phyloP scores from a whole-genome alignment of 139 green algal genomes.

The Pycnococcus provasolii region DNA sequence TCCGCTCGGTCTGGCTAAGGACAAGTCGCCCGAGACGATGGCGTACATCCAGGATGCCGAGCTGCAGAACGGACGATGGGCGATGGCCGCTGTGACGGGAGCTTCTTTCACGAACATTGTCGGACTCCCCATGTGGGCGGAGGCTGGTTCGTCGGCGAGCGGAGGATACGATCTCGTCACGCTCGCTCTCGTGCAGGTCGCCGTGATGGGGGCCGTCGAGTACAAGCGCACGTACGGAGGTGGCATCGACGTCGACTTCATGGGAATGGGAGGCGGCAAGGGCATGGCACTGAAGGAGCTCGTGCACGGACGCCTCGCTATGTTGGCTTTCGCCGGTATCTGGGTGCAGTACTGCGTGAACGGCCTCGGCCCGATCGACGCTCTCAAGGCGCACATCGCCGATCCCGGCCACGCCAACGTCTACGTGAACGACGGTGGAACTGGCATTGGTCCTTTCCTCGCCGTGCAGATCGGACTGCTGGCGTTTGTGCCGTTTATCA shows the following conservation, averaged over 20 bases:
- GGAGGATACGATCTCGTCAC: constrained; percentile 4
- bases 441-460: neutral
- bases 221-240: constrained; percentile 14
- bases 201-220: constrained; percentile 30
- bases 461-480: too few species aligned
- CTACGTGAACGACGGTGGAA: neutral
- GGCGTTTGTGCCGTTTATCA: too few species aligned
- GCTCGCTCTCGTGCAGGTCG: constrained; percentile 21
- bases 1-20: constrained; percentile 53
- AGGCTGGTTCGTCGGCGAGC: constrained; percentile 13
- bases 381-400: constrained; percentile 28
- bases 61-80: constrained; percentile 33
- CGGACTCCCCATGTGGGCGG: constrained; percentile 15
- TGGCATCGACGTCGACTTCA: neutral
- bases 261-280: constrained; percentile 2
- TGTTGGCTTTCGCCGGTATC: constrained; percentile 17
- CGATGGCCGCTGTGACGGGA: constrained; percentile 8
- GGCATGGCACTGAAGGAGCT: constrained; percentile 18
- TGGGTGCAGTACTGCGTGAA: neutral
- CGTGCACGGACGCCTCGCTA: constrained; percentile 14
- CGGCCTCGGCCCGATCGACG: constrained; percentile 20
- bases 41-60: constrained; percentile 31
- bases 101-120: constrained; percentile 13
- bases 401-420: constrained; percentile 26
- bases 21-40: constrained; percentile 11